These are phyloP conservation scores for Coccomyxa subellipsoidea DNA, from an alignment of 163 green algal species.

Conservation along the genomic window DNA sequence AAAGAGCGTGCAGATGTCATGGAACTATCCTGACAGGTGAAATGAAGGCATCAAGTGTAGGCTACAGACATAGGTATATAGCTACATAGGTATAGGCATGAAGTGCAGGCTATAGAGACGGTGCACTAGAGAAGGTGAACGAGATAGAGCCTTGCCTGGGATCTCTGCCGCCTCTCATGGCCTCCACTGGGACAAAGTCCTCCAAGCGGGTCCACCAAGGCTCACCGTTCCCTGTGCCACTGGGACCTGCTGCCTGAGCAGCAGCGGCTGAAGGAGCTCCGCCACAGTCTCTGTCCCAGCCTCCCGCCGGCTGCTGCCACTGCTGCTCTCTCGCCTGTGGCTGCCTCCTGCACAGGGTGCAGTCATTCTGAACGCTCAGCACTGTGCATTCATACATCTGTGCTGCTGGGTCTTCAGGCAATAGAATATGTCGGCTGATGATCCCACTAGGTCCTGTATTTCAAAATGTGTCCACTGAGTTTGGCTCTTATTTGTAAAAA, in stretches of 20 bases:
- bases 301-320: not conserved
- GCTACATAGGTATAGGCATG: too few species aligned
- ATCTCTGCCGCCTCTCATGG: not conserved
- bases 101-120: too few species aligned
- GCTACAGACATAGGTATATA: too few species aligned
- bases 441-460: too few species aligned
- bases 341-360: not conserved
- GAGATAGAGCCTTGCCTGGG: not conserved
- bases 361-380: not conserved
- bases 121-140: too few species aligned
- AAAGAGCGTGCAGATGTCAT: not conserved
- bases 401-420: too few species aligned
- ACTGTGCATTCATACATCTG: too few species aligned
- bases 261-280: not conserved
- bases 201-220: not conserved
- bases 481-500: not conserved
- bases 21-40: not conserved
- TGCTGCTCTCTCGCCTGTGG: not conserved
- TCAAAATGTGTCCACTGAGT: too few species aligned
- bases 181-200: slow-evolving; percentile 1
- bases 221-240: not conserved
- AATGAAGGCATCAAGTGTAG: too few species aligned
- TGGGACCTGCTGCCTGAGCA: not conserved
- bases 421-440: too few species aligned
- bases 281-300: not conserved